These are phyloP conservation scores for Glomus cerebriforme DNA, from an alignment of 192 early-diverging fungal species.

Conservation along the genomic window DNA sequence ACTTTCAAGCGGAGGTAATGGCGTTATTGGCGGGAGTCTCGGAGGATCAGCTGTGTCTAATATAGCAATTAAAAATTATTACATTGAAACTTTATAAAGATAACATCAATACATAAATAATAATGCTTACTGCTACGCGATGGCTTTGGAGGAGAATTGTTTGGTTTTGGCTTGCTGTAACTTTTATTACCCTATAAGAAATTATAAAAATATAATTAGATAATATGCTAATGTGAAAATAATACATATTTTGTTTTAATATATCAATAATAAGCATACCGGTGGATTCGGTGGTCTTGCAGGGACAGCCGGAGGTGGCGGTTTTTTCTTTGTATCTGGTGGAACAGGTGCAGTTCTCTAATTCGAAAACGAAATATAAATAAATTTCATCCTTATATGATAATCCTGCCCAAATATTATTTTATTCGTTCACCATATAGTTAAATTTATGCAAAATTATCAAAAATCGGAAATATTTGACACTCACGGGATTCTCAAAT, in stretches of 20 bases:
- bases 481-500: constrained; percentile 41
- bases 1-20: constrained; percentile 28
- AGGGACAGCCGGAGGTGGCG: constrained; percentile 26
- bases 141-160: constrained; percentile 1
- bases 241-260: background rate
- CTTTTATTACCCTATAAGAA: background rate
- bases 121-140: constrained; percentile 13
- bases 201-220: background rate
- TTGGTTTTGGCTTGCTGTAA: background rate
- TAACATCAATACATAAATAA: background rate
- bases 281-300: background rate
- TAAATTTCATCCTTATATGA: constrained; percentile 25
- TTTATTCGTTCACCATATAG: background rate
- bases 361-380: constrained; percentile 24
- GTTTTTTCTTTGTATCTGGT: constrained; percentile 24
- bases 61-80: background rate
- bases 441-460: constrained; percentile 6
- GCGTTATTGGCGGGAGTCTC: constrained; percentile 23
- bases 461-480: background rate
- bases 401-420: constrained; percentile 19
- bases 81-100: background rate
- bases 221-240: background rate
- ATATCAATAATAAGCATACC: background rate
- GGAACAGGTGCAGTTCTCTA: constrained; percentile 29
- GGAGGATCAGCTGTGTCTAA: constrained; percentile 14